Evolutionary conservation across 371 early-diverging fungal genomes (phyloP).

Genomic region (Apophysomyces sp.): DNA sequence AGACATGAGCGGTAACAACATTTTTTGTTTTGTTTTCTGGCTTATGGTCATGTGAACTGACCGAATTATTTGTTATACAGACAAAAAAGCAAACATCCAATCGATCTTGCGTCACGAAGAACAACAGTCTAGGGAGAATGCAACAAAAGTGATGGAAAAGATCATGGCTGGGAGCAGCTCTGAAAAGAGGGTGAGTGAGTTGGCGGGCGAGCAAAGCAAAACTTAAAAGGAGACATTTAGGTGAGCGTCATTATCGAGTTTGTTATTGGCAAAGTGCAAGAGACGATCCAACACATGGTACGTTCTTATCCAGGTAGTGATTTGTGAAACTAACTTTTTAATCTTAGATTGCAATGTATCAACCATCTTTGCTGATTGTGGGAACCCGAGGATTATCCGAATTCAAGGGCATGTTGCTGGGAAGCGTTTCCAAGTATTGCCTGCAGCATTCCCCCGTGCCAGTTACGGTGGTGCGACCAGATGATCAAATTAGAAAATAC

Average conservation of each 20-base stretch:
- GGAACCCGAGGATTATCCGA: conserved; percentile 59
- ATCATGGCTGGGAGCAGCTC: conserved; percentile 34
- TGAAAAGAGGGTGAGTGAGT: conserved; percentile 24
- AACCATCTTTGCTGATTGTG: conserved; percentile 59
- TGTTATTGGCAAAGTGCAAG: conserved; percentile 62
- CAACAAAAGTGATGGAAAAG: conserved; percentile 48
- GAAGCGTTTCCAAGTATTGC: conserved; percentile 60
- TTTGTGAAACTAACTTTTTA: neutral
- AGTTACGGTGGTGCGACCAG: conserved; percentile 58
- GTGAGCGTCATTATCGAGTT: conserved; percentile 60
- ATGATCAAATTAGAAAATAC: conserved; percentile 50
- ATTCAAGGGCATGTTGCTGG: conserved; percentile 57
- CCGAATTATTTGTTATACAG: conserved; percentile 10
- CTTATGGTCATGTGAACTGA: too few species aligned
- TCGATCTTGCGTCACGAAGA: conserved; percentile 43
- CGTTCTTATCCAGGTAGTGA: neutral
- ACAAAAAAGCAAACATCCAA: conserved; percentile 46
- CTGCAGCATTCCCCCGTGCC: conserved; percentile 60
- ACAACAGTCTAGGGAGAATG: conserved; percentile 45
- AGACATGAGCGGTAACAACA: conserved; percentile 36
- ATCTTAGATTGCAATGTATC: conserved; percentile 52
- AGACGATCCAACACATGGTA: conserved; percentile 64
- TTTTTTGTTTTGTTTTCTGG: neutral
- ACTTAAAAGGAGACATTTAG: conserved; percentile 13
- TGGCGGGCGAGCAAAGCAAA: too few species aligned